These are phyloP conservation scores for Elaeagnus macrophylla DNA, from an alignment of 306 rosid species.

Conservation along the genomic window DNA sequence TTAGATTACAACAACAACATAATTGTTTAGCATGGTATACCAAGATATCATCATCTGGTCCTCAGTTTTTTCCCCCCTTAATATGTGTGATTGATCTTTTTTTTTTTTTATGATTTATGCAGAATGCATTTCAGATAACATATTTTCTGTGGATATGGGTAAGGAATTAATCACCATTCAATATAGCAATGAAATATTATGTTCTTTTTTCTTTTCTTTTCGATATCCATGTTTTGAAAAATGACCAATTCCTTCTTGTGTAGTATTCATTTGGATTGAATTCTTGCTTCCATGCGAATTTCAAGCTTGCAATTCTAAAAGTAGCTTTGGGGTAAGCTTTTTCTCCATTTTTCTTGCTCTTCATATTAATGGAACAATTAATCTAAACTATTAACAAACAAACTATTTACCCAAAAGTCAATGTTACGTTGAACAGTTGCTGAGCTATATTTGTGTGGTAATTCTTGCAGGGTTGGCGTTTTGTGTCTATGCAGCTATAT, in stretches of 20 bases:
- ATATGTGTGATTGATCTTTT: not conserved
- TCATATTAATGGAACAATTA: no score
- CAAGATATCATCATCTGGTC: no score
- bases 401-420: no score
- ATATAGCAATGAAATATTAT: constrained; percentile 9
- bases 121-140: constrained; percentile 85
- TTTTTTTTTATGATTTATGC: constrained; percentile 31
- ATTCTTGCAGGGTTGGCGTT: constrained; percentile 40
- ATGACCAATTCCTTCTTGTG: constrained; percentile 24
- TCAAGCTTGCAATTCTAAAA: constrained; percentile 45
- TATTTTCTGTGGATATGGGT: constrained; percentile 83
- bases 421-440: not conserved
- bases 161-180: constrained; percentile 14
- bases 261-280: constrained; percentile 64
- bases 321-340: constrained; percentile 55
- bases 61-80: no score
- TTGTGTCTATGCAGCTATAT: constrained; percentile 78
- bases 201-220: not conserved
- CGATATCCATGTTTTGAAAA: not conserved
- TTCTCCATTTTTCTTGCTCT: not conserved
- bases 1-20: no score
- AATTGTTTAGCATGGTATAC: no score
- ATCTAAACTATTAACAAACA: no score
- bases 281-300: constrained; percentile 66
- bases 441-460: not conserved